Evolutionary conservation across 495 filamentous ascomycete species (phyloP).

Genomic region (Hyaloscypha bicolor): DNA sequence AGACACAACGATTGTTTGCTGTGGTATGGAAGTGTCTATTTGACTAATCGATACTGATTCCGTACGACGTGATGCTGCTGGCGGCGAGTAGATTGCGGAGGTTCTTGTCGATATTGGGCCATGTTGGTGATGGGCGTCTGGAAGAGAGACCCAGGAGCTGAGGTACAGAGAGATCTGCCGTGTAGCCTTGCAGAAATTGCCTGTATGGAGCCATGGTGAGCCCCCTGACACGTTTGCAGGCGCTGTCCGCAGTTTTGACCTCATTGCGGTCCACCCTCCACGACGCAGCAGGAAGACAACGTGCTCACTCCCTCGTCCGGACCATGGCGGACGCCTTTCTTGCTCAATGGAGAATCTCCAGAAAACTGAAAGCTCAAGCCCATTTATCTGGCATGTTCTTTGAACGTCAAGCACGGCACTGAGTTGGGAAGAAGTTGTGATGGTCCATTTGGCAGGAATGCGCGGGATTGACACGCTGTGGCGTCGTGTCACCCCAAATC

Average conservation of each 20-base stretch:
- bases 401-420: not conserved
- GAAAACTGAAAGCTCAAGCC: not conserved
- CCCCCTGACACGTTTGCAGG: slow-evolving; percentile 5
- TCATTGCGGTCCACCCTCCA: not conserved
- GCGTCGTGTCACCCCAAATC: slow-evolving; percentile 7
- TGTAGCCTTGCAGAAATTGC: not conserved
- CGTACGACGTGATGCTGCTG: not conserved
- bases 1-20: not conserved
- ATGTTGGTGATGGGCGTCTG: not conserved
- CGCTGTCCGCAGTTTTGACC: slow-evolving; percentile 2
- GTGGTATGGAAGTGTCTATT: not conserved
- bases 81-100: not conserved
- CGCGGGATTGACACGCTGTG: not conserved
- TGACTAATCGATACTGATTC: not conserved
- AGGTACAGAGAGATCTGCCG: slow-evolving; percentile 6
- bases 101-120: not conserved
- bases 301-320: not conserved
- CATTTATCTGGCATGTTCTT: not conserved
- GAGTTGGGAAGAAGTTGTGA: not conserved
- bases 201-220: not conserved
- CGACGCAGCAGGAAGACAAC: slow-evolving; percentile 2
- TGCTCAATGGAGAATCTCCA: not conserved
- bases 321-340: not conserved
- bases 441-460: not conserved
- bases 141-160: not conserved